Base-by-base conservation (phyloP, 1,284 basidiomycete genomes). In the Moniliophthora roreri region DNA sequence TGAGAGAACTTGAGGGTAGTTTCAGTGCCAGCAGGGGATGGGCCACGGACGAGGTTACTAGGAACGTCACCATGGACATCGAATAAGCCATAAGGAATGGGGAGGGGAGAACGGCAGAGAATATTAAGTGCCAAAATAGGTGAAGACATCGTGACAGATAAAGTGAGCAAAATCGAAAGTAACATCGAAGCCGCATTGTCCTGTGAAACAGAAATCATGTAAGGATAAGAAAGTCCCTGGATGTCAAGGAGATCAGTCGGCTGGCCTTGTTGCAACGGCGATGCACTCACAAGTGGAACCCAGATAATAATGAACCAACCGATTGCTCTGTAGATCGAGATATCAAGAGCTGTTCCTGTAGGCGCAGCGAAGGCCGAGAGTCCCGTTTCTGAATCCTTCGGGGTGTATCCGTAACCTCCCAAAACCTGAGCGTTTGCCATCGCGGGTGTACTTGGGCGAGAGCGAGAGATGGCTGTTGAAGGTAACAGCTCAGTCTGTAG, bases 301-400 rank as follows among this genome's bases (percentile, higher is more conserved):
- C 83, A 87, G 57, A 87, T 81, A 45, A 75, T 74, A 56, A 80
- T 63, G 54, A 86, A 69, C 85, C 86, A 89, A 62, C 78, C 78
- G 58, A 81, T 57, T 32, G 79, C 74, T 53, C 78, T 78, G 54
- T 70, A 70, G 20, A 78, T 60, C 15, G 84, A 82, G 52, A 87
- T 71, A 53, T 85, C 77, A 45, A 85, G 64, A 40, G 77, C 74
- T 24, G 69, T 68, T 13, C 73, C 74, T 18, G 66, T 60, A 15
- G 67, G 62, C n/a, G 75, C 64, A 11, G 78, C 72, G 40, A 80
- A 63, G 24, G 75, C 70, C 10, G 69, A 64, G 26, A 81, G 66
- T 13, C 77, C 78, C 59, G 78, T 83, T 67, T 85, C 84, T 3
- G 73, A 72, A 52, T 79, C 74, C 26, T 62, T 57, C 1, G 75